Base-by-base conservation (phyloP, 2,329 filamentous ascomycete species). In the Huntiella omanensis region DNA sequence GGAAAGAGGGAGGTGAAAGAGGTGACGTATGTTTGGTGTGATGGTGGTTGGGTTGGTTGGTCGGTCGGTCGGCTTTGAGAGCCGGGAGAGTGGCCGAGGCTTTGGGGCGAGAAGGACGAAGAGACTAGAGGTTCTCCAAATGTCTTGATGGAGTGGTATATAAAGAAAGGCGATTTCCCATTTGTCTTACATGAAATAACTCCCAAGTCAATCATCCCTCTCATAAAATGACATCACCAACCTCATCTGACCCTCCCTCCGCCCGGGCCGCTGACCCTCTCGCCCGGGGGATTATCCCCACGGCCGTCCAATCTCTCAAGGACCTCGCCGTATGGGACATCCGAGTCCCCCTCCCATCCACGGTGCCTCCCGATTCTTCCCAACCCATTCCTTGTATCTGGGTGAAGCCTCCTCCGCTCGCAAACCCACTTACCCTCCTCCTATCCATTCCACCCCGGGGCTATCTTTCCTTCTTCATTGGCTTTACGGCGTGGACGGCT, bases 401-500 rank as follows among this genome's bases (percentile, higher is more conserved):
- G 80, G 72, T 76, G 51, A 58, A 67, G 15, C 80, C 80, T 0
- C 70, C 75, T 39, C 75, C 70, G 11, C 67, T 85, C 47, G 65
- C 69, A 54, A 83, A 88, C 57, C 83, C 83, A 35, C 64, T 88
- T 61, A 73, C 67, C 34, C 67, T 88, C 28, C 65, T 85, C 51
- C 68, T 66, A 22, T 69, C 77, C 60, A 68, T 91, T 12, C 70
- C 67, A 2, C 64, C 65, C 17, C 72, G 68, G 50, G 76, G 81
- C 57, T 88, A 83, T 82, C 56, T 82, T 12, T 86, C 83, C 64
- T 77, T 88, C 62, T 52, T 81, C 36, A 78, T 85, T 8, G 83
- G 81, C 3, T 76, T 87, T 56, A 60, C 70, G 33, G 77, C 81
- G 12, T 88, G 83, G 83, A 81, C 75, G 1, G 82, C 81, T 48